A percentile compares a stretch with the other conserved stretches of the same genome.
Conservation (phyloP, 2,329 filamentous ascomycete genomes). For the Pseudophaeomoniella oleicola region DNA sequence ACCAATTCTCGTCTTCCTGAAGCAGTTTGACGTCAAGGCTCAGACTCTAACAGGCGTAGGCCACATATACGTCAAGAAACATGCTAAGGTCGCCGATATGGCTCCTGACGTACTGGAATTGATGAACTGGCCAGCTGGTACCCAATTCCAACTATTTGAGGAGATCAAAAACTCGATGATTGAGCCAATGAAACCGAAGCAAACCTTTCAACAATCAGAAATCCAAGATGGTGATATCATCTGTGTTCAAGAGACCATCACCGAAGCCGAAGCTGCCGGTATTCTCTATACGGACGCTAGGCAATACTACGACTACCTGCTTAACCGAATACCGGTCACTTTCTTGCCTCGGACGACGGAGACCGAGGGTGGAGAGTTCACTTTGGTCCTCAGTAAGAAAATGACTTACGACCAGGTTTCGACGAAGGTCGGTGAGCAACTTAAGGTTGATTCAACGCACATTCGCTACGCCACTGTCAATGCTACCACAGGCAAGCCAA, state of each 20-base stretch:
- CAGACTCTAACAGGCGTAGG: slow-evolving; percentile 66
- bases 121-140: slow-evolving; percentile 75
- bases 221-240: slow-evolving; percentile 96
- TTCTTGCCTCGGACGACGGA: slow-evolving; percentile 54
- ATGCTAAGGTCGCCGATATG: slow-evolving; percentile 77
- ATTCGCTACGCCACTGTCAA: slow-evolving; percentile 85
- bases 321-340: slow-evolving; percentile 65
- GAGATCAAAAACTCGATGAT: slow-evolving; percentile 99
- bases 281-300: slow-evolving; percentile 52
- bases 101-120: slow-evolving; percentile 60
- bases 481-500: slow-evolving; percentile 59
- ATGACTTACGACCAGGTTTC: slow-evolving; percentile 80
- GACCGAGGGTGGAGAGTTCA: slow-evolving; percentile 47
- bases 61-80: slow-evolving; percentile 74
- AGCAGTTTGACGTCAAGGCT: slow-evolving; percentile 68
- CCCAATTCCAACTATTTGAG: slow-evolving; percentile 65
- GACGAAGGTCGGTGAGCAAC: slow-evolving; percentile 63
- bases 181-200: slow-evolving; percentile 80
- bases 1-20: slow-evolving; percentile 74
- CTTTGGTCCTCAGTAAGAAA: slow-evolving; percentile 68
- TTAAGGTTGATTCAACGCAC: slow-evolving; percentile 70
- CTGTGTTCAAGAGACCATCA: slow-evolving; percentile 63
- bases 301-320: slow-evolving; percentile 84
- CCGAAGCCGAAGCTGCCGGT: slow-evolving; percentile 22
- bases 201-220: slow-evolving; percentile 77